Percentiles rank a stretch among this genome's conserved stretches.
Conservation (phyloP, 1,284 basidiomycete genomes). For the Fistulinella cinereoalba region DNA sequence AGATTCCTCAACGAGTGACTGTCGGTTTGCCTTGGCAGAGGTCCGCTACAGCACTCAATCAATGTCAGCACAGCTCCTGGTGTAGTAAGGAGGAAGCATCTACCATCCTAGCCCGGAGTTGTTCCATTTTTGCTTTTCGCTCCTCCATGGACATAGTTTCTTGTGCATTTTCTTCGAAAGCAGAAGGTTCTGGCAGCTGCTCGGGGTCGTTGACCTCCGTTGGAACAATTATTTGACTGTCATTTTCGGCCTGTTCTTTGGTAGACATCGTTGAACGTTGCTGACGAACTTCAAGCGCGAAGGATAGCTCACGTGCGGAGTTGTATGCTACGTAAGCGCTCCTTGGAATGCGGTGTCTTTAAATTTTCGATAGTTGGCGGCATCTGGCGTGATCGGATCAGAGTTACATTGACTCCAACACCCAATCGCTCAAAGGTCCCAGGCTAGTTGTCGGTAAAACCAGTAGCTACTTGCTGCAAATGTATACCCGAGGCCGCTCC, state of each 20-base stretch:
- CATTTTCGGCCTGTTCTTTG: not conserved
- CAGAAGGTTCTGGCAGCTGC: not conserved
- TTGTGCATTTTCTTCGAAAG: constrained; percentile 9
- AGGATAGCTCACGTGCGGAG: no score
- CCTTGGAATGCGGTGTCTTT: no score
- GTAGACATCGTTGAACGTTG: not conserved
- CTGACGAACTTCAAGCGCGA: no score
- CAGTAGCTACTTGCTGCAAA: no score
- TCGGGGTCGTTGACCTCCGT: not conserved
- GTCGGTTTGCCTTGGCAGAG: constrained; percentile 78
- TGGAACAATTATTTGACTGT: not conserved
- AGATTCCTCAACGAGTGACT: constrained; percentile 79
- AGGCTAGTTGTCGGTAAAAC: no score
- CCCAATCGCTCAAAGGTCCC: no score
- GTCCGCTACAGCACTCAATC: constrained; percentile 50
- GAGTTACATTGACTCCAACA: no score
- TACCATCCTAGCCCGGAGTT: constrained; percentile 77
- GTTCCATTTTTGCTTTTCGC: constrained; percentile 72
- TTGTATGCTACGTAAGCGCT: no score
- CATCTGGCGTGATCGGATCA: no score
- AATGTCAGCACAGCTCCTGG: not conserved
- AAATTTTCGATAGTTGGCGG: no score
- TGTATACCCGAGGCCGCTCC: no score
- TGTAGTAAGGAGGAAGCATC: constrained; percentile 25
- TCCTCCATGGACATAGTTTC: constrained; percentile 62